These are phyloP conservation scores for Cadophora luteo-olivacea DNA, from an alignment of 2,329 filamentous ascomycete genomes.

Conservation along the genomic window DNA sequence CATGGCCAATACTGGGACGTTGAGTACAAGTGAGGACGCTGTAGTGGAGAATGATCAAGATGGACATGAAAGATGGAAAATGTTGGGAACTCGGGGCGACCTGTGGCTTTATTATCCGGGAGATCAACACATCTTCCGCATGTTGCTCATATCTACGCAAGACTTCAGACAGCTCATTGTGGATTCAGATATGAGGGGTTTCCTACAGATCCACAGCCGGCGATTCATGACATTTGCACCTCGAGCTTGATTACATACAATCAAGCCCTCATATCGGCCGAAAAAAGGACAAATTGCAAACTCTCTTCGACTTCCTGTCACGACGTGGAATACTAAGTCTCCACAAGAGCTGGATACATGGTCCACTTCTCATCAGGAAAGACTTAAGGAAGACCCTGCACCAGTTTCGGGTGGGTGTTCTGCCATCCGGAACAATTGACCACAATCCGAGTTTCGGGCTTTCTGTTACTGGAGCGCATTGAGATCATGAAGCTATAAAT, in stretches of 20 bases:
- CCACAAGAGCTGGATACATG: neutral
- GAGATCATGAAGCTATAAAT: neutral
- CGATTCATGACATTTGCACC: neutral
- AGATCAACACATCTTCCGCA: neutral
- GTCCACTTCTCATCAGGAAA: neutral
- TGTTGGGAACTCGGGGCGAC: neutral
- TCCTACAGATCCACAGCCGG: neutral
- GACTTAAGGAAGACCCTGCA: neutral
- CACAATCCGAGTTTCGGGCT: neutral
- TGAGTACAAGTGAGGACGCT: neutral
- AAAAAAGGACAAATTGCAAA: neutral
- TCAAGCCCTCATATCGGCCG: neutral
- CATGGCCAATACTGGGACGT: neutral
- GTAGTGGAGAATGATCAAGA: neutral
- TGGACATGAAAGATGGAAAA: neutral
- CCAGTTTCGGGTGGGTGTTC: neutral
- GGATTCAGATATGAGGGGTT: neutral
- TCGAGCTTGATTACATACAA: neutral
- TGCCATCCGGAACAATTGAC: neutral
- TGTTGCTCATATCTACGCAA: neutral
- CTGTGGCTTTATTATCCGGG: neutral
- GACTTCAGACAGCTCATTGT: neutral
- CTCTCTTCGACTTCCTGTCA: neutral
- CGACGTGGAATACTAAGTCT: neutral
- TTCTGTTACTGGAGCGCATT: neutral